These are phyloP conservation scores for Globisporangium cederbergense DNA, from an alignment of 352 stramenopile genomes.

Conservation along the genomic window DNA sequence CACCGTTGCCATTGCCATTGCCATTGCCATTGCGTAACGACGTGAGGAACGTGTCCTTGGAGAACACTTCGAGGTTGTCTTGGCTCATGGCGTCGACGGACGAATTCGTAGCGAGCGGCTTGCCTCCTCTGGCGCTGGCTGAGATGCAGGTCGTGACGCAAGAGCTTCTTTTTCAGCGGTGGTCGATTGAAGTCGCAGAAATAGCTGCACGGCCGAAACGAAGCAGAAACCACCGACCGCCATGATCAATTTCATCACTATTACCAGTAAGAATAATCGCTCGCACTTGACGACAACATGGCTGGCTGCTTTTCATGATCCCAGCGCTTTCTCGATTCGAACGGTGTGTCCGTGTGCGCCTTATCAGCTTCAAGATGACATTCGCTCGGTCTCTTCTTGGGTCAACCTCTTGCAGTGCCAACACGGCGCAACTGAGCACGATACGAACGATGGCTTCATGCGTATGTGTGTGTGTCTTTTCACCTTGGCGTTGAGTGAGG, in stretches of 20 bases:
- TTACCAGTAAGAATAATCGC: too few relatives aligned
- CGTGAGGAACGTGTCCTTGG: conserved; percentile 80
- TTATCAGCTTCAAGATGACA: not conserved
- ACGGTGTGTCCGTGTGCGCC: too few relatives aligned
- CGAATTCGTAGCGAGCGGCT: not conserved
- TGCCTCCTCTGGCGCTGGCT: not conserved
- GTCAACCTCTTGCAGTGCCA: not conserved
- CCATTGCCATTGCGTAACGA: conserved; percentile 46
- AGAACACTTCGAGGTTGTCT: conserved; percentile 58
- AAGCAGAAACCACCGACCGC: conserved; percentile 5
- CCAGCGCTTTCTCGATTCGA: too few relatives aligned
- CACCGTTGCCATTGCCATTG: conserved; percentile 12
- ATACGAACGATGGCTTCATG: not conserved
- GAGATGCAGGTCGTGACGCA: not conserved
- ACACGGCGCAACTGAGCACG: not conserved
- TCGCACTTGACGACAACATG: too few relatives aligned
- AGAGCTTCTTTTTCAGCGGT: not conserved
- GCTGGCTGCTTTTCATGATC: too few relatives aligned
- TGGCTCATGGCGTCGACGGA: conserved; percentile 27
- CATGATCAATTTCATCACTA: not conserved
- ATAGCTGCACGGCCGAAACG: conserved; percentile 13
- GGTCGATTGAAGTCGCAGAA: not conserved
- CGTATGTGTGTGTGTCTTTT: not conserved
- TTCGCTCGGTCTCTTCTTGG: too few relatives aligned
- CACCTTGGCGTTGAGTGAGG: not conserved